Evolutionary conservation across 768 basidiomycete species (phyloP).

Genomic region (Gyrodon lividus): DNA sequence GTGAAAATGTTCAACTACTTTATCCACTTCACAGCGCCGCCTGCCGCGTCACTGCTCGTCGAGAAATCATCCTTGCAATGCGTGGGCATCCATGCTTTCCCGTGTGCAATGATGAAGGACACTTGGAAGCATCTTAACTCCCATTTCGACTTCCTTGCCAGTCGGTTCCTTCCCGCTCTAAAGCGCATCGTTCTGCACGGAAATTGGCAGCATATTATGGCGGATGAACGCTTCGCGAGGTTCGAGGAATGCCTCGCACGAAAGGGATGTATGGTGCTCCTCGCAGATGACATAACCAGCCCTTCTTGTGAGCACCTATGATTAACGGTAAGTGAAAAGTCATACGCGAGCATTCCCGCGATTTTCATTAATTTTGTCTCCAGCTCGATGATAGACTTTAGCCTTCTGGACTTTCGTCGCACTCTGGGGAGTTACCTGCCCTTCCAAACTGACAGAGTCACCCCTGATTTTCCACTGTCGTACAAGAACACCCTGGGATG

Average conservation of each 20-base stretch:
- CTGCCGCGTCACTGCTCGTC: conserved; percentile 14
- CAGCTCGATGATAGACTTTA: neutral
- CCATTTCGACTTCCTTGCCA: conserved; percentile 48
- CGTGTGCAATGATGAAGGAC: conserved; percentile 42
- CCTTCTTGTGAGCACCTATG: conserved; percentile 20
- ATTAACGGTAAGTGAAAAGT: conserved; percentile 7
- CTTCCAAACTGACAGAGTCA: neutral
- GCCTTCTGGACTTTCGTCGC: neutral
- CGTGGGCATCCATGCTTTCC: conserved; percentile 51
- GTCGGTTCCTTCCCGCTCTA: conserved; percentile 46
- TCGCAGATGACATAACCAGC: conserved; percentile 9
- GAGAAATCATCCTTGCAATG: conserved; percentile 37
- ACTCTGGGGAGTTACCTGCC: neutral
- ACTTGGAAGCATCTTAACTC: conserved; percentile 31
- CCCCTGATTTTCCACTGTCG: neutral
- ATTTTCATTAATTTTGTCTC: neutral
- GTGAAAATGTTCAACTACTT: conserved; percentile 56
- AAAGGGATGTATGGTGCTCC: conserved; percentile 33
- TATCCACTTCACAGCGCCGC: conserved; percentile 45
- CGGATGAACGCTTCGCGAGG: conserved; percentile 37
- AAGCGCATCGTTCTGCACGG: conserved; percentile 48
- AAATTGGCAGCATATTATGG: conserved; percentile 45
- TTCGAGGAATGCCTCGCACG: conserved; percentile 32
- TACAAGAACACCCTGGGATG: neutral
- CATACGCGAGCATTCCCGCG: neutral